Evolutionary conservation across 768 basidiomycete genomes (phyloP).

Genomic region (Lyophyllum atratum): DNA sequence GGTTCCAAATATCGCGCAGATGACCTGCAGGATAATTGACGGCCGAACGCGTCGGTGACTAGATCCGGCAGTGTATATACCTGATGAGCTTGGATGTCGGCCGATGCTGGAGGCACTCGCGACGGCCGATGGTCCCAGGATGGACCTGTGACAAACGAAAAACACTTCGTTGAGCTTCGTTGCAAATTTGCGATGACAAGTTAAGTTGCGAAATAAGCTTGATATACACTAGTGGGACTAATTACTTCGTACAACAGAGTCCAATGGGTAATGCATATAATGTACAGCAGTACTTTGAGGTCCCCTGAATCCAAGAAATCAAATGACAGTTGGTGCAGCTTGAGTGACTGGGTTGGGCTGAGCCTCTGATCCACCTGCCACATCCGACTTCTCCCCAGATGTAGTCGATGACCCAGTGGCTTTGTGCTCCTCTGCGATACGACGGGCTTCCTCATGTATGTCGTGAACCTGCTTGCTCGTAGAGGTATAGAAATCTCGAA

Average conservation of each 20-base stretch:
- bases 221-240: not conserved
- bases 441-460: constrained; percentile 90
- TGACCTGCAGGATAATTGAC: not conserved
- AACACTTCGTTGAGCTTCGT: too few relatives aligned
- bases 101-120: not conserved
- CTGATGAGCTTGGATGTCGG: not conserved
- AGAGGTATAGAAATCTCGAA: constrained; percentile 80
- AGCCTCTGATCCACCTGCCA: constrained; percentile 2
- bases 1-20: not conserved
- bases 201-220: not conserved
- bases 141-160: too few relatives aligned
- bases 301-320: not conserved
- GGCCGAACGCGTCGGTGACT: constrained; percentile 5
- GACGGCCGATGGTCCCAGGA: not conserved
- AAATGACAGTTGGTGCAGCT: constrained; percentile 19
- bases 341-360: constrained; percentile 14
- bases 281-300: not conserved
- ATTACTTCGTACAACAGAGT: not conserved
- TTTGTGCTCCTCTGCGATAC: constrained; percentile 72
- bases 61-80: not conserved
- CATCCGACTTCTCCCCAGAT: not conserved
- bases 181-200: not conserved
- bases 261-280: not conserved
- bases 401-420: constrained; percentile 6
- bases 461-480: constrained; percentile 88